A percentile compares a stretch with the other conserved stretches of the same genome.
Evolutionary conservation across 2,329 filamentous ascomycete genomes (phyloP).

Genomic region (Verticillium nubilum): DNA sequence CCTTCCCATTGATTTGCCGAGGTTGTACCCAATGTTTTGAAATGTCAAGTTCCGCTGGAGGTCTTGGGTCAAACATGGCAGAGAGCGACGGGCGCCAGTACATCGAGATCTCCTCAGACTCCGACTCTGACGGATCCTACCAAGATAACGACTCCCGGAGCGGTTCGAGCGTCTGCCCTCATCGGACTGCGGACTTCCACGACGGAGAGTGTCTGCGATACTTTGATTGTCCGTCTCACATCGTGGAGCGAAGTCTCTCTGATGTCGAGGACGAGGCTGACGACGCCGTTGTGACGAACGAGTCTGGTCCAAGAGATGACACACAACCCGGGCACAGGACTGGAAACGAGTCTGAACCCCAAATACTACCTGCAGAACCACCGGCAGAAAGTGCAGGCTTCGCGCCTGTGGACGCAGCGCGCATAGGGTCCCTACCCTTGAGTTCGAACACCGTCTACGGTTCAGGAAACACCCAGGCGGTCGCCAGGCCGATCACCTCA

Average conservation of each 20-base stretch:
- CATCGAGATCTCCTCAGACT: slow-evolving; percentile 16
- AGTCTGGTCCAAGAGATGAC: neutral
- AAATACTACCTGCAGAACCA: neutral
- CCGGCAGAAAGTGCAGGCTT: neutral
- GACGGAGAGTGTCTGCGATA: slow-evolving; percentile 40
- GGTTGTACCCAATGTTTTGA: slow-evolving; percentile 15
- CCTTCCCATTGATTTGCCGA: neutral
- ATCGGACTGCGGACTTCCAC: slow-evolving; percentile 30
- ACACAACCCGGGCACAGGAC: neutral
- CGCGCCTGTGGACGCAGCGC: neutral
- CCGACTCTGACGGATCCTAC: slow-evolving; percentile 30
- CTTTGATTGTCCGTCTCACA: slow-evolving; percentile 44
- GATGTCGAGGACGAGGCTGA: slow-evolving; percentile 17
- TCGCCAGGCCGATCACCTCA: neutral
- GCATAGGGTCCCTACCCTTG: neutral
- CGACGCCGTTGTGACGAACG: neutral
- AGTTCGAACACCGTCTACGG: neutral
- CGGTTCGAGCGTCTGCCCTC: slow-evolving; percentile 25
- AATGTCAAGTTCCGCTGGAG: slow-evolving; percentile 27
- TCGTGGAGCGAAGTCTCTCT: slow-evolving; percentile 30
- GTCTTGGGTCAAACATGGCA: slow-evolving; percentile 15
- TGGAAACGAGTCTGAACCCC: neutral
- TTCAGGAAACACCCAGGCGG: neutral
- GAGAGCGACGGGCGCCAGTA: slow-evolving; percentile 12
- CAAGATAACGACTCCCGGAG: slow-evolving; percentile 23